Evolutionary conservation across 2,329 filamentous ascomycete species (phyloP), one percentile per base, ranked within the genome.

Genomic region (Aureobasidium namibiae): DNA sequence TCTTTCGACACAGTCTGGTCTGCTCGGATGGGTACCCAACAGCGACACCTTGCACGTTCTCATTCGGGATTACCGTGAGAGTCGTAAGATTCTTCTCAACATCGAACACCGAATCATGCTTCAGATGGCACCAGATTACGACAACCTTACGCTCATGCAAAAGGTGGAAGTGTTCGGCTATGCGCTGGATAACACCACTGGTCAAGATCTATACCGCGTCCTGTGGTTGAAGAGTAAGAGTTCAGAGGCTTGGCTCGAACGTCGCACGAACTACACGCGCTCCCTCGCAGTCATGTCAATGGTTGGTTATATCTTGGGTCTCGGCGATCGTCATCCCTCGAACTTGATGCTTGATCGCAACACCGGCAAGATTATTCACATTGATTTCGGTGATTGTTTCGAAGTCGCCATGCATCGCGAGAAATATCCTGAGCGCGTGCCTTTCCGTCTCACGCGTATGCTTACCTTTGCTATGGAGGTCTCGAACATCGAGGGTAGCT

Each of bases 31-130:
- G 89, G 92, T 99, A 23, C 92, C 90, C 11, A 96, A 99, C 76
- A 96, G 90, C 68, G 94, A 99, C 72, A 99, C 95, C 0, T 79
- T 99, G 16, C 95, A 99, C 71, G 89, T 96, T 18, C 82, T 99
- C 48, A 99, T 99, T 68, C 85, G 94, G 64, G 94, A 99, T 72
- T 99, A 99, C 71, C 89, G 94, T 63, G 95, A 99, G 73, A 95
- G 89, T 65, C 86, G 94, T 58, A 96, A 96, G 77, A 99, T 99
- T 64, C 78, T 99, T 39, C 86, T 99, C 65, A 99, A 99, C 70
- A 99, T 99, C 64, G 94, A 99, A 76, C 94, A 99, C 71, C 88
- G 95, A 44, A 99, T 99, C 72, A 99, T 99, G 94, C 79, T 99
- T 60, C 95, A 99, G 73, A 99, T 99, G 94, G 94, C 94, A 24